These are phyloP conservation scores for Termitomyces sp. DNA, from an alignment of 768 basidiomycete genomes.

Conservation along the genomic window DNA sequence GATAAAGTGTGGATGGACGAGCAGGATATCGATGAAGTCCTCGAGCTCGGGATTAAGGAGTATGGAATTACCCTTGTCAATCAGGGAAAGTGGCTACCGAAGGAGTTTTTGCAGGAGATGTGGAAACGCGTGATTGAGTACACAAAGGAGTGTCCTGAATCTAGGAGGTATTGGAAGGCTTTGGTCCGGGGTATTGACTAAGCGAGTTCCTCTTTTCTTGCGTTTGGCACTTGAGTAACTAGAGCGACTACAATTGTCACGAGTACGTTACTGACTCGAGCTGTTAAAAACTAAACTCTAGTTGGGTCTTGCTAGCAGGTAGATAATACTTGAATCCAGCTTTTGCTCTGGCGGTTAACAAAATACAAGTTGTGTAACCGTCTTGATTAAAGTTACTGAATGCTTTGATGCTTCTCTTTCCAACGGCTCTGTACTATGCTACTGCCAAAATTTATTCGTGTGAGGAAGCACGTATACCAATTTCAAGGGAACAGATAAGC, in stretches of 20 bases:
- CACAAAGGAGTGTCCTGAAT: conserved; percentile 2
- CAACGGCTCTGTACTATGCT: too few relatives aligned
- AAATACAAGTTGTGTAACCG: too few relatives aligned
- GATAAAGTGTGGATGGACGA: conserved; percentile 34
- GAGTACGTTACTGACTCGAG: neutral
- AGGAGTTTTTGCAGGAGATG: conserved; percentile 21
- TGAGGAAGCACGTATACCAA: too few relatives aligned
- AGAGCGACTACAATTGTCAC: neutral
- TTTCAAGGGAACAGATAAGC: too few relatives aligned
- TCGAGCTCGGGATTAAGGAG: conserved; percentile 26
- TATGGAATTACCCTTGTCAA: conserved; percentile 15
- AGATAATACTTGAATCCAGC: neutral
- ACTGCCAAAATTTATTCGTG: too few relatives aligned
- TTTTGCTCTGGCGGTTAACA: too few relatives aligned
- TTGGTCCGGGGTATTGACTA: neutral
- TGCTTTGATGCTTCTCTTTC: too few relatives aligned
- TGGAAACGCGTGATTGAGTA: conserved; percentile 17
- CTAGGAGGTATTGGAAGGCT: neutral
- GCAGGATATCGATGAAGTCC: conserved; percentile 33
- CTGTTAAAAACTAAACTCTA: neutral
- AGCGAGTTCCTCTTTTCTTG: neutral
- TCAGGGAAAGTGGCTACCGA: conserved; percentile 22
- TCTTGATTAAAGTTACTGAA: too few relatives aligned
- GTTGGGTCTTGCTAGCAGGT: neutral
- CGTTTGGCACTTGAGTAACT: neutral